Percentiles rank a stretch among this genome's conserved stretches.
Evolutionary conservation across 129 eudicot species (phyloP).

Genomic region (Arctium lappa): DNA sequence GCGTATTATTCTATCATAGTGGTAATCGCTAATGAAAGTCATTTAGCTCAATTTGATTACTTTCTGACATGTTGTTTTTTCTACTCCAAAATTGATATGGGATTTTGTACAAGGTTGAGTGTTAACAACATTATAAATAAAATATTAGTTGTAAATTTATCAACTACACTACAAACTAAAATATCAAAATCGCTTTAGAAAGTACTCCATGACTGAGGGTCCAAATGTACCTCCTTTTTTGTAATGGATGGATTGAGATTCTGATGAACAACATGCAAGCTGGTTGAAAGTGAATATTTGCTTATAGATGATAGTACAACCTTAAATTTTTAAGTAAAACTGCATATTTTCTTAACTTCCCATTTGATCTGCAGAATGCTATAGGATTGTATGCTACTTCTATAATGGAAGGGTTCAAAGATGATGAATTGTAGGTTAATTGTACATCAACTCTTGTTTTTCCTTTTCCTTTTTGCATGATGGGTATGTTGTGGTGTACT

Average conservation of each 20-base stretch:
- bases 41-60: background rate
- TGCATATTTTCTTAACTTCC: background rate
- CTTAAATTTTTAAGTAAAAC: background rate
- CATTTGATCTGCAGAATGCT: background rate
- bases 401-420: background rate
- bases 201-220: background rate
- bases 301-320: background rate
- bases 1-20: background rate
- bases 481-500: background rate
- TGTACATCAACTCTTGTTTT: background rate
- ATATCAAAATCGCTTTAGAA: background rate
- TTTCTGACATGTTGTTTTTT: background rate
- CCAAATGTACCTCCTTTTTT: background rate
- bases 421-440: constrained; percentile 2
- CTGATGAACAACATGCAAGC: background rate
- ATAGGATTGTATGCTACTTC: background rate
- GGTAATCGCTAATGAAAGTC: background rate
- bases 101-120: no score
- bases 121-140: background rate
- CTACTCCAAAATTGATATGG: background rate
- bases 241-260: background rate
- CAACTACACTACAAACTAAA: background rate
- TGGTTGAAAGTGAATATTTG: background rate
- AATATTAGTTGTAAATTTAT: background rate
- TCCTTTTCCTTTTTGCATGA: background rate